phyloP scores from a whole-genome alignment of 345 rosid genomes.

The Fremontodendron californicum region DNA sequence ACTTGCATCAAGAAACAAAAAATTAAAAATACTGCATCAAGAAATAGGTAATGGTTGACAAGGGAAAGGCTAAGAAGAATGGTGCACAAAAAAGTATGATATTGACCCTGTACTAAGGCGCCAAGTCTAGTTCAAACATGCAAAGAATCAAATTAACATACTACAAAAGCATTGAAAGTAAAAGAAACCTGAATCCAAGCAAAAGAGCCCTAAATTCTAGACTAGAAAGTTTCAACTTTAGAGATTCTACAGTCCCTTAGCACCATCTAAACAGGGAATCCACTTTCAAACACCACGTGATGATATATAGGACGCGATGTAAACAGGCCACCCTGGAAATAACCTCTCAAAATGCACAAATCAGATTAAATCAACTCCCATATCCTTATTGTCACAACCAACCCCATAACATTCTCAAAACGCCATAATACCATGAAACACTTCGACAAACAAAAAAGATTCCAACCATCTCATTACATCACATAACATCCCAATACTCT shows the following conservation, averaged over 20 bases:
- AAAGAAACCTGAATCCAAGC: background rate
- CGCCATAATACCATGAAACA: background rate
- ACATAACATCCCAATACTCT: no score
- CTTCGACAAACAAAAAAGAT: background rate
- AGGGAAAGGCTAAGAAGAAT: background rate
- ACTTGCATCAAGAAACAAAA: no score
- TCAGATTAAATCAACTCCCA: background rate
- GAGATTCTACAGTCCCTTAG: background rate
- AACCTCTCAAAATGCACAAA: background rate
- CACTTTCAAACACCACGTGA: background rate
- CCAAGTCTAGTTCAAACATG: no score
- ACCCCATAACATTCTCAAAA: background rate
- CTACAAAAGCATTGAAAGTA: background rate
- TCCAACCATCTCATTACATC: background rate
- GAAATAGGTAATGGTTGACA: no score
- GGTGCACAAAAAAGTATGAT: background rate
- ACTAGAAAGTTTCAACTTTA: background rate
- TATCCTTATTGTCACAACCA: background rate
- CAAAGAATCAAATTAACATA: background rate
- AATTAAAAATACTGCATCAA: no score
- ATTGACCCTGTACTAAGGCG: no score
- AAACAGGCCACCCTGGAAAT: background rate
- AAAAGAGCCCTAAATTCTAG: background rate
- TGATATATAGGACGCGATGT: background rate
- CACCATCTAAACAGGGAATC: background rate